Conservation (phyloP, 2,329 filamentous ascomycete genomes). For the Pseudomassariella vexata region DNA sequence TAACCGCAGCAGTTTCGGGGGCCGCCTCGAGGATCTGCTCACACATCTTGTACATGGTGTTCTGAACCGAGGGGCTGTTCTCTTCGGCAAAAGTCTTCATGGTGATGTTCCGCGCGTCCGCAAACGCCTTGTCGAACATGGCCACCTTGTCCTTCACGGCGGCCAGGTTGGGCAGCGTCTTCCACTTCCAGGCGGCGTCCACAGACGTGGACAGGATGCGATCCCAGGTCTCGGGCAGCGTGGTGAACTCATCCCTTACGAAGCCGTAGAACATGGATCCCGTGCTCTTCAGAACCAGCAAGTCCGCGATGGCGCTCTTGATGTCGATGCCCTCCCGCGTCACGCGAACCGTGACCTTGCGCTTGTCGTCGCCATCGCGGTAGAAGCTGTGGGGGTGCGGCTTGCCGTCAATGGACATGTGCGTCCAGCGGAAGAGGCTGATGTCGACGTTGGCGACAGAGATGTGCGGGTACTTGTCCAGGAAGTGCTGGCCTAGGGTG, state of each 20-base stretch:
- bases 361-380: conserved; percentile 82
- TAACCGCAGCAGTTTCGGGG: conserved; percentile 65
- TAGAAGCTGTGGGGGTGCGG: conserved; percentile 94
- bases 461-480: conserved; percentile 85
- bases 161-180: conserved; percentile 57
- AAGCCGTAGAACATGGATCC: conserved; percentile 95
- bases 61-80: conserved; percentile 87
- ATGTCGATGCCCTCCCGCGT: conserved; percentile 66
- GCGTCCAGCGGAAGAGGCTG: conserved; percentile 83
- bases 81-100: conserved; percentile 87
- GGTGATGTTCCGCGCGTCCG: conserved; percentile 75
- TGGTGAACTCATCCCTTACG: conserved; percentile 88
- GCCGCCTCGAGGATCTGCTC: conserved; percentile 75
- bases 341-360: conserved; percentile 71
- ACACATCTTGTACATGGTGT: conserved; percentile 99
- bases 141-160: conserved; percentile 60
- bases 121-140: conserved; percentile 75
- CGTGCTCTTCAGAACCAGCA: conserved; percentile 92
- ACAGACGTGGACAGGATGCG: conserved; percentile 93
- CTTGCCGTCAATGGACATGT: conserved; percentile 80
- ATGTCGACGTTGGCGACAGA: conserved; percentile 76
- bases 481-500: conserved; percentile 81
- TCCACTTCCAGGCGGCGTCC: conserved; percentile 83
- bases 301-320: conserved; percentile 69
- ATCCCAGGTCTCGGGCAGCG: conserved; percentile 85